A percentile compares a stretch with the other conserved stretches of the same genome.
phyloP scores from a whole-genome alignment of 306 rosid genomes.

The Notholithocarpus densiflorus region DNA sequence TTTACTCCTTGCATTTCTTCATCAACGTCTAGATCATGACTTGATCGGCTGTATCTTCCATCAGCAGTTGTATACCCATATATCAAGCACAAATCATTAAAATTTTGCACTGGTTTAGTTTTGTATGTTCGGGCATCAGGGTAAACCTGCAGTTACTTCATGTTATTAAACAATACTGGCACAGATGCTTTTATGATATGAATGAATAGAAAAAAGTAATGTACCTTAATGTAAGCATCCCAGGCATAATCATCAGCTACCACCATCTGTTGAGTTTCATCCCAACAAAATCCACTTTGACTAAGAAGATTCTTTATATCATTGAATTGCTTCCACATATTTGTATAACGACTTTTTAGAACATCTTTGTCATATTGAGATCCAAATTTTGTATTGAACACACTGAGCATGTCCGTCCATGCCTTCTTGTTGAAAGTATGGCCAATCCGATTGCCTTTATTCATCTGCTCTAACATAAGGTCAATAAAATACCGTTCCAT shows the following conservation, averaged over 20 bases:
- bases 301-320: slow-evolving; percentile 61
- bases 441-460: slow-evolving; percentile 58
- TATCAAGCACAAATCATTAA: slow-evolving; percentile 61
- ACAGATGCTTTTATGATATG: background rate
- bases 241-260: slow-evolving; percentile 61
- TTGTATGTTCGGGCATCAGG: slow-evolving; percentile 63
- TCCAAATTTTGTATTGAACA: slow-evolving; percentile 64
- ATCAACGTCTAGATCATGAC: slow-evolving; percentile 62
- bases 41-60: slow-evolving; percentile 83
- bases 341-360: slow-evolving; percentile 63
- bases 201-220: background rate
- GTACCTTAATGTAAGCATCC: slow-evolving; percentile 63
- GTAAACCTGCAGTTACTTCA: slow-evolving; percentile 35
- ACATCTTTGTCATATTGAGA: slow-evolving; percentile 73
- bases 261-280: slow-evolving; percentile 62
- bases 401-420: slow-evolving; percentile 63
- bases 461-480: slow-evolving; percentile 75
- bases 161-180: background rate
- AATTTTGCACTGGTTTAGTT: slow-evolving; percentile 56
- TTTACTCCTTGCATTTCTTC: slow-evolving; percentile 47
- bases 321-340: slow-evolving; percentile 77
- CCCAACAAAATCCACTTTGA: slow-evolving; percentile 75
- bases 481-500: slow-evolving; percentile 73
- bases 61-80: slow-evolving; percentile 64
- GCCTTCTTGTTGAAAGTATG: slow-evolving; percentile 75